Conservation (phyloP, 1,139 yeast species). For the Lodderomyces metapsilosis region DNA sequence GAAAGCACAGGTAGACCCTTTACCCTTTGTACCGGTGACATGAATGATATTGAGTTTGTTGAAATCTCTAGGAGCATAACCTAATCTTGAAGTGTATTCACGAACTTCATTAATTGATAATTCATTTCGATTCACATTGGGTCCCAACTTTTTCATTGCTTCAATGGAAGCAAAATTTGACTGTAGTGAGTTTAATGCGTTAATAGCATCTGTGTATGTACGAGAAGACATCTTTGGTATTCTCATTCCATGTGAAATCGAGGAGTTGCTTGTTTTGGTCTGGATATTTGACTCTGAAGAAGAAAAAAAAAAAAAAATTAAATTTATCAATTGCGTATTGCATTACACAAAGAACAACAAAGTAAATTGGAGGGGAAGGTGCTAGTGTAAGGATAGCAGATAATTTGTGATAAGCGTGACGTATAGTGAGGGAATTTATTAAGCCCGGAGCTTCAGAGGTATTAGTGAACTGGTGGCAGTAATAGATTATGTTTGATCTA, state of each 20-base stretch:
- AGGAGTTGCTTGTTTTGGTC: too few relatives aligned
- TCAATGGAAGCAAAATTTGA: slow-evolving; percentile 89
- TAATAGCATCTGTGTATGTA: slow-evolving; percentile 70
- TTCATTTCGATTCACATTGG: slow-evolving; percentile 58
- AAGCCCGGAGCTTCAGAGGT: too few relatives aligned
- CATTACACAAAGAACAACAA: not conserved
- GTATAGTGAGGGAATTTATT: not conserved
- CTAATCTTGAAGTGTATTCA: slow-evolving; percentile 88
- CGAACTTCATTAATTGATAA: slow-evolving; percentile 81
- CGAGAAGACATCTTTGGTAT: slow-evolving; percentile 14
- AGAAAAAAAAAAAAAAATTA: slow-evolving; percentile 1
- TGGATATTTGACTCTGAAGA: slow-evolving; percentile 1
- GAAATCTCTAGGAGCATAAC: slow-evolving; percentile 70
- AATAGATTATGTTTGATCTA: too few relatives aligned
- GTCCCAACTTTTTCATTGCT: slow-evolving; percentile 72
- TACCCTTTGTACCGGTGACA: slow-evolving; percentile 97
- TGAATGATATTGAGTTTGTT: slow-evolving; percentile 78
- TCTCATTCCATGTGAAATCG: slow-evolving; percentile 8
- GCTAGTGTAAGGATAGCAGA: too few relatives aligned
- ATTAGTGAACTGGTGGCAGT: too few relatives aligned
- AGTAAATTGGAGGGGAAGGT: not conserved
- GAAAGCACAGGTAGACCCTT: slow-evolving; percentile 97
- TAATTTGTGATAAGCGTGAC: too few relatives aligned
- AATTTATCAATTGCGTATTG: not conserved
- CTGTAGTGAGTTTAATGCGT: slow-evolving; percentile 81